Conservation (phyloP, 225 moss, liverwort and hornwort genomes). For the Anthoceros angustus region DNA sequence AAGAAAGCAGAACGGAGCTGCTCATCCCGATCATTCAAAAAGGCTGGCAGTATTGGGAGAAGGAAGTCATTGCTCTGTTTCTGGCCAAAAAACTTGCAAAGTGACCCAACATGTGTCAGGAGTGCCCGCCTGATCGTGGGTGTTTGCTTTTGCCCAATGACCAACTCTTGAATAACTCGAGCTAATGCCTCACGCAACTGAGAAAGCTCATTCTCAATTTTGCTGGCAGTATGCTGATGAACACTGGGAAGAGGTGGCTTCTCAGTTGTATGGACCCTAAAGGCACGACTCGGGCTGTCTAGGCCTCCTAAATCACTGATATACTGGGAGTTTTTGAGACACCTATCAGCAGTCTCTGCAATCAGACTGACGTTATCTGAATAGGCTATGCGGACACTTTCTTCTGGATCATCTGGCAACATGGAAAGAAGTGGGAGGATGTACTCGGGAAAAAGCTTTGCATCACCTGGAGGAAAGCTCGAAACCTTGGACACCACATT, state of each 20-base stretch:
- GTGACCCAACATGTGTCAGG: slow-evolving; percentile 77
- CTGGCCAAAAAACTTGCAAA: slow-evolving; percentile 83
- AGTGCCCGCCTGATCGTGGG: slow-evolving; percentile 88
- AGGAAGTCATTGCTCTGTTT: slow-evolving; percentile 90
- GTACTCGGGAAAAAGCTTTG: slow-evolving; percentile 96
- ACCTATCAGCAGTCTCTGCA: slow-evolving; percentile 64
- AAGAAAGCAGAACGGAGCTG: slow-evolving; percentile 94
- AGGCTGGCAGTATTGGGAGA: slow-evolving; percentile 84
- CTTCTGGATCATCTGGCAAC: slow-evolving; percentile 96
- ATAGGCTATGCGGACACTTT: slow-evolving; percentile 88
- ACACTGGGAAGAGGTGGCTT: slow-evolving; percentile 25
- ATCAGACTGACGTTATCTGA: slow-evolving; percentile 88
- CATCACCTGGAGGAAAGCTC: slow-evolving; percentile 82
- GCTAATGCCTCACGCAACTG: slow-evolving; percentile 74
- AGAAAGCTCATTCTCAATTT: slow-evolving; percentile 64
- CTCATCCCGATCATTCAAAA: slow-evolving; percentile 96
- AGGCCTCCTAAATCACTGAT: slow-evolving; percentile 56
- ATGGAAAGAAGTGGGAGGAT: slow-evolving; percentile 84
- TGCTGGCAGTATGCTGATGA: slow-evolving; percentile 19
- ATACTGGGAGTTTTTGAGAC: slow-evolving; percentile 70
- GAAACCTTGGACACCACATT: slow-evolving; percentile 74
- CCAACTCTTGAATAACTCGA: slow-evolving; percentile 86
- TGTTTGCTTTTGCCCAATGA: slow-evolving; percentile 91
- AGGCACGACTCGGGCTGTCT: slow-evolving; percentile 33
- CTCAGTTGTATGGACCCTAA: slow-evolving; percentile 19